These are phyloP conservation scores for Guadua angustifolia DNA, from an alignment of 176 grass and related monocot genomes.

Conservation along the genomic window DNA sequence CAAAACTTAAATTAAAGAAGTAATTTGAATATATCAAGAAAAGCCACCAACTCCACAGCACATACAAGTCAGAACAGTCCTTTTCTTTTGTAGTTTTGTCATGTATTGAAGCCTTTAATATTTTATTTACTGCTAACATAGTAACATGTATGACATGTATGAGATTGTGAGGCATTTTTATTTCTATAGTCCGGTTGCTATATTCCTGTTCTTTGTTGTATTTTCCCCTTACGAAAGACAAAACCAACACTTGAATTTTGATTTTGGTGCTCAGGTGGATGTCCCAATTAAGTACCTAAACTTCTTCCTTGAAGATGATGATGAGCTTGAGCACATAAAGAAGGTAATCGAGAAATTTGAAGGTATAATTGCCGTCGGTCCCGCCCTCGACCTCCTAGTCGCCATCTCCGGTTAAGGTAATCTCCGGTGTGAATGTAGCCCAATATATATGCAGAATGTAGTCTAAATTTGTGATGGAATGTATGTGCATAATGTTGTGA, in stretches of 20 bases:
- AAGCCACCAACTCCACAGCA: neutral
- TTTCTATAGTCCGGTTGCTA: neutral
- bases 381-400: too few species aligned
- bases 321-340: constrained; percentile 71
- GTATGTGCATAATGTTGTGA: too few species aligned
- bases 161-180: neutral
- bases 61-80: neutral
- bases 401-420: too few species aligned
- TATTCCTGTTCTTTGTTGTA: constrained; percentile 17
- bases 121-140: neutral
- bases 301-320: constrained; percentile 99
- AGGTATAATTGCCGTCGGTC: too few species aligned
- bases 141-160: neutral
- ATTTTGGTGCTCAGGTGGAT: constrained; percentile 74
- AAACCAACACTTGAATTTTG: neutral
- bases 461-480: too few species aligned
- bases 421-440: too few species aligned
- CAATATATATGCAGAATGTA: too few species aligned
- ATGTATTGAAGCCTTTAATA: neutral
- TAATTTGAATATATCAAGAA: constrained; percentile 27
- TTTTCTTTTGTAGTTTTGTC: neutral
- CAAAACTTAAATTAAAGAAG: constrained; percentile 13
- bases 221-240: neutral
- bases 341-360: too few species aligned
- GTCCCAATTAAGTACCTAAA: constrained; percentile 86